Evolutionary conservation across 202 grass and related monocot species (phyloP), one percentile per base, ranked within the genome.

Genomic region (Tripidium arundinaceum): DNA sequence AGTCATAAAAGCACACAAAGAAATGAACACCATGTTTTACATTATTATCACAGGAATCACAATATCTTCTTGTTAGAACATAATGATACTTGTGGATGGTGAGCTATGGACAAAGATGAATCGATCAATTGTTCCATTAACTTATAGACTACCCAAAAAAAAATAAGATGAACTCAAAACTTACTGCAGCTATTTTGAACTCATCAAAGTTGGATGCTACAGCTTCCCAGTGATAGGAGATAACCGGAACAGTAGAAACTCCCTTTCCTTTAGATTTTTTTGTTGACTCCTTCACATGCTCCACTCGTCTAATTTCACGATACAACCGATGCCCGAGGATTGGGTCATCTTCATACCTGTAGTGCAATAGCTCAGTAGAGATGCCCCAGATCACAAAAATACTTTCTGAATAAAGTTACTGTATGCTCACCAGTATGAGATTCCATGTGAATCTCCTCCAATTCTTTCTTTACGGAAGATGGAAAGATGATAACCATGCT

Each of bases 311-410:
- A 80, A 93, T 95, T 84, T 95, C 92, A 24, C 92, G 86, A 79
- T 98, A 98, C n/a, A 98, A 68, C 38, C 95, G 83, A 93, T 95
- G 90, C 27, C 92, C 92, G 70, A 98, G 82, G 36, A 93, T 70
- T 46, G 90, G 84, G 79, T 98, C 95, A 78, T 95, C 90, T 41
- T 98, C 95, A 19, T 95, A 98, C 95, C 95, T 98, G 62, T 65
- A 75, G 67, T 24, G 26, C 74, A 89, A 66, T 46, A 34, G 38
- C 71, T 77, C 72, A 83, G 83, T 64, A 90, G n/a, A 65, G 24
- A 83, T 52, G 38, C 29, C 67, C 70, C 76, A 63, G 62, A 16
- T 37, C 52, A 83, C 38, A 47, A 63, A 78, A 84, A 47, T 52
- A 38, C 15, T 71, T 61, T 45, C 26, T 45, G 27, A 55, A 54